These are phyloP conservation scores for Papiliotrema terrestris DNA, from an alignment of 1,284 basidiomycete species.

Conservation along the genomic window DNA sequence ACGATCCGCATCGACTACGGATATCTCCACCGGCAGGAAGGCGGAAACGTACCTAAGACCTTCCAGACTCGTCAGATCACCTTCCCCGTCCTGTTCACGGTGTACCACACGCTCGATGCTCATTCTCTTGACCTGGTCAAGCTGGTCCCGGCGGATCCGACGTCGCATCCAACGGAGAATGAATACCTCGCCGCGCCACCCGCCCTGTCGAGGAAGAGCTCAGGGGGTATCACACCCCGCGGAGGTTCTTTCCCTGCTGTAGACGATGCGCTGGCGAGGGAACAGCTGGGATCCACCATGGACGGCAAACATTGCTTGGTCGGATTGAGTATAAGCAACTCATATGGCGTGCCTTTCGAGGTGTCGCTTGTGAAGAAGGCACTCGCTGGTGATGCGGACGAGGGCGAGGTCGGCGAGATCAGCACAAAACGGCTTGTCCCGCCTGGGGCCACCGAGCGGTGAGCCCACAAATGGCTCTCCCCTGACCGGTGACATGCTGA, in stretches of 20 bases:
- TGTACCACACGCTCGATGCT: constrained; percentile 88
- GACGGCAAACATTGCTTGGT: constrained; percentile 75
- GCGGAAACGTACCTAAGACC: constrained; percentile 23
- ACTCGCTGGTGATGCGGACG: constrained; percentile 28
- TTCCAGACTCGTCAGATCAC: constrained; percentile 81
- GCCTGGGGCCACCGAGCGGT: constrained; percentile 80
- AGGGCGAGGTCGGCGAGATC: not conserved
- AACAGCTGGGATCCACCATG: constrained; percentile 51
- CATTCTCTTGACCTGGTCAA: constrained; percentile 68
- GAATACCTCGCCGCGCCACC: not conserved
- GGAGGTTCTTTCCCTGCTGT: constrained; percentile 21
- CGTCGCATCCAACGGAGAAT: not conserved
- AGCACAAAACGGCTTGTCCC: constrained; percentile 59
- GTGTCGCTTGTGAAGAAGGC: constrained; percentile 65
- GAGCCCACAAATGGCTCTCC: too few species aligned
- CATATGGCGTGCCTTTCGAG: constrained; percentile 83
- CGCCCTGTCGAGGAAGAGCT: not conserved
- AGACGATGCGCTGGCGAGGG: constrained; percentile 27
- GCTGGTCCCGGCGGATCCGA: not conserved
- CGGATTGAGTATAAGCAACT: constrained; percentile 80
- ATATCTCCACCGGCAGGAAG: constrained; percentile 54
- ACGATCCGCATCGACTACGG: constrained; percentile 81
- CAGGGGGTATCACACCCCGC: constrained; percentile 17
- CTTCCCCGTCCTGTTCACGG: constrained; percentile 81
- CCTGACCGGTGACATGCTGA: too few species aligned